These are phyloP conservation scores for Podila horticola DNA, from an alignment of 192 early-diverging fungal genomes.

Conservation along the genomic window DNA sequence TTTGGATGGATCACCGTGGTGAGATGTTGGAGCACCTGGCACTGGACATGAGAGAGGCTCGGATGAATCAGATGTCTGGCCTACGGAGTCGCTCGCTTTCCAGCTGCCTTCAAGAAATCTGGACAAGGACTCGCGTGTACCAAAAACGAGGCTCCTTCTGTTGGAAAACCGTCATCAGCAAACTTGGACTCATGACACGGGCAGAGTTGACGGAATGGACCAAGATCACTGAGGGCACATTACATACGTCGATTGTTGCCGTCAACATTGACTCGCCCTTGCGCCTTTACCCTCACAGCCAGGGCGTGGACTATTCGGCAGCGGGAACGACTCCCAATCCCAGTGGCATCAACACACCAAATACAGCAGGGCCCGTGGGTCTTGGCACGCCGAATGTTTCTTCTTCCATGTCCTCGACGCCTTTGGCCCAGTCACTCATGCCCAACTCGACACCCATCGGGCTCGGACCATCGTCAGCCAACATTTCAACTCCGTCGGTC, in stretches of 20 bases:
- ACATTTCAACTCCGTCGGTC: slow-evolving; percentile 16
- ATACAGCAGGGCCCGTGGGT: not conserved
- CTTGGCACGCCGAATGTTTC: not conserved
- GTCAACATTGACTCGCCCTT: slow-evolving; percentile 25
- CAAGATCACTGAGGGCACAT: slow-evolving; percentile 6
- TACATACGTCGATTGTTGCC: slow-evolving; percentile 28
- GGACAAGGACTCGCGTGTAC: slow-evolving; percentile 53
- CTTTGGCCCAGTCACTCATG: slow-evolving; percentile 5
- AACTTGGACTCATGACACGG: slow-evolving; percentile 60
- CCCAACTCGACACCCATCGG: not conserved
- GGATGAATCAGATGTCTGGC: not conserved
- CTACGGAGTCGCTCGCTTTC: slow-evolving; percentile 5
- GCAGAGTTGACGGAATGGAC: slow-evolving; percentile 53
- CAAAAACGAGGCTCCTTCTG: slow-evolving; percentile 50
- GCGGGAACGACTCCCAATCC: slow-evolving; percentile 15
- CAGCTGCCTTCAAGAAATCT: slow-evolving; percentile 52
- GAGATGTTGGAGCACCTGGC: slow-evolving; percentile 58
- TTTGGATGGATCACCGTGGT: slow-evolving; percentile 64
- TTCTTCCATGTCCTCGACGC: slow-evolving; percentile 6
- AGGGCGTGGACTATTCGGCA: slow-evolving; percentile 8
- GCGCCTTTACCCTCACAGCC: slow-evolving; percentile 28
- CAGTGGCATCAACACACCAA: slow-evolving; percentile 21
- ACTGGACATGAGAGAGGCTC: slow-evolving; percentile 23
- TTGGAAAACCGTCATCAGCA: slow-evolving; percentile 62
- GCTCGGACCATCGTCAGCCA: not conserved